Percentiles rank a stretch among this genome's conserved stretches.
phyloP scores from a whole-genome alignment of 148 eudicot genomes.

The Cornus kousa region DNA sequence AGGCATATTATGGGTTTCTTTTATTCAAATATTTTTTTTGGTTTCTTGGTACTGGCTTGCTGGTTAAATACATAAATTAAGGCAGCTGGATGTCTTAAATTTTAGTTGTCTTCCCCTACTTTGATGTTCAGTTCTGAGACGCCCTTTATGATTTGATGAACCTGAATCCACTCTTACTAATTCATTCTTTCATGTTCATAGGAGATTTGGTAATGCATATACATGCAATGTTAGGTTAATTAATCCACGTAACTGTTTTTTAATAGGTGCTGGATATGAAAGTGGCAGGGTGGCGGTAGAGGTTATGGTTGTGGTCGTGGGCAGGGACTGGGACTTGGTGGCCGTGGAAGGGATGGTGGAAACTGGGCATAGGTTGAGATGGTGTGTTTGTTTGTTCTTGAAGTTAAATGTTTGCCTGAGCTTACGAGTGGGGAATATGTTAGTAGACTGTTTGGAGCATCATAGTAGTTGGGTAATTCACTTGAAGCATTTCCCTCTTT shows the following conservation, averaged over 20 bases:
- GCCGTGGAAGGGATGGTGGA: constrained; percentile 8
- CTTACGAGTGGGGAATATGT: background rate
- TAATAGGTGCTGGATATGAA: constrained; percentile 7
- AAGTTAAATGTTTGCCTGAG: background rate
- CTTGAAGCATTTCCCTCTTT: background rate
- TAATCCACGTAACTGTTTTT: background rate
- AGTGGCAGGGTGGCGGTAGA: constrained; percentile 2
- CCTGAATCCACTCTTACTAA: background rate
- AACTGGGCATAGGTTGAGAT: background rate
- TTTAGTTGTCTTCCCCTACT: too few relatives aligned
- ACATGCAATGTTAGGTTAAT: background rate
- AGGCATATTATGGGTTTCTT: too few relatives aligned
- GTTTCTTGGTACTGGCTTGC: too few relatives aligned
- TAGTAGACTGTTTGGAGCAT: background rate
- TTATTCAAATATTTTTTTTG: too few relatives aligned
- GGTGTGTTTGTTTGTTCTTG: background rate
- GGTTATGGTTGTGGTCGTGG: constrained; percentile 9
- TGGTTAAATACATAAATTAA: too few relatives aligned
- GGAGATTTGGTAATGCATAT: background rate
- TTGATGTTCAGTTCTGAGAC: too few relatives aligned
- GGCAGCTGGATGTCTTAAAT: too few relatives aligned
- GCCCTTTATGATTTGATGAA: background rate
- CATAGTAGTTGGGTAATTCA: background rate
- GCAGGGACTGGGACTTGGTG: background rate
- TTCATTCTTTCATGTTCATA: too few relatives aligned